Conservation (phyloP, 345 rosid genomes). For the Dimocarpus longan region DNA sequence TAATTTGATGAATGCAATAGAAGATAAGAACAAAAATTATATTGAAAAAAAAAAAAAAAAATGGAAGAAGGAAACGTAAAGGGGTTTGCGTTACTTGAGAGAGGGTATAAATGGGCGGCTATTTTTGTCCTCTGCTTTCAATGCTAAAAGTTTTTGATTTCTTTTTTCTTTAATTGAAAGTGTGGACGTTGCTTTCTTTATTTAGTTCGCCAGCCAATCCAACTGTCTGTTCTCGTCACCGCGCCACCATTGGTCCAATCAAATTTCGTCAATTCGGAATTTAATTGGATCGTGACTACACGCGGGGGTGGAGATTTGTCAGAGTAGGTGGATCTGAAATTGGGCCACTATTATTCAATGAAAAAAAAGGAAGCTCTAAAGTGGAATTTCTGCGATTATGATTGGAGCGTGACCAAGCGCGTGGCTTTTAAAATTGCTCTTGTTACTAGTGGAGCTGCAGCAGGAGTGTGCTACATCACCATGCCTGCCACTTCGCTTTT, state of each 20-base stretch:
- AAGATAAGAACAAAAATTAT: neutral
- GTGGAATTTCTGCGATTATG: conserved; percentile 6
- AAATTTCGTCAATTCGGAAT: too few species aligned
- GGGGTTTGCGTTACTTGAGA: neutral
- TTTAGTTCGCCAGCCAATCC: neutral
- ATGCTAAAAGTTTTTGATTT: neutral
- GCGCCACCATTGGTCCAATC: neutral
- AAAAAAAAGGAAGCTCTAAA: neutral
- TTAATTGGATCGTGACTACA: neutral
- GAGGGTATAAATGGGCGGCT: conserved; percentile 15
- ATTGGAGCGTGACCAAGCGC: neutral
- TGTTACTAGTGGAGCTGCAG: neutral
- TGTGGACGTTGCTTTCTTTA: conserved; percentile 3
- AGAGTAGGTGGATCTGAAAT: neutral
- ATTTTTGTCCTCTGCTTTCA: neutral
- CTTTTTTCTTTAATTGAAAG: neutral
- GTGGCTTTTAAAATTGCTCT: neutral
- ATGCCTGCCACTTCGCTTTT: neutral
- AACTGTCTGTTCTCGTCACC: neutral
- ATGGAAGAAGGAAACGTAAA: neutral
- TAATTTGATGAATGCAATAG: neutral
- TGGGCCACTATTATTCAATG: conserved; percentile 1
- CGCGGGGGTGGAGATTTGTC: neutral
- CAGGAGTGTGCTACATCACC: neutral
- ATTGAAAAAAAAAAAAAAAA: neutral